Base-by-base conservation (phyloP, 2,329 filamentous ascomycete genomes). In the Aureobasidium leucospermi region DNA sequence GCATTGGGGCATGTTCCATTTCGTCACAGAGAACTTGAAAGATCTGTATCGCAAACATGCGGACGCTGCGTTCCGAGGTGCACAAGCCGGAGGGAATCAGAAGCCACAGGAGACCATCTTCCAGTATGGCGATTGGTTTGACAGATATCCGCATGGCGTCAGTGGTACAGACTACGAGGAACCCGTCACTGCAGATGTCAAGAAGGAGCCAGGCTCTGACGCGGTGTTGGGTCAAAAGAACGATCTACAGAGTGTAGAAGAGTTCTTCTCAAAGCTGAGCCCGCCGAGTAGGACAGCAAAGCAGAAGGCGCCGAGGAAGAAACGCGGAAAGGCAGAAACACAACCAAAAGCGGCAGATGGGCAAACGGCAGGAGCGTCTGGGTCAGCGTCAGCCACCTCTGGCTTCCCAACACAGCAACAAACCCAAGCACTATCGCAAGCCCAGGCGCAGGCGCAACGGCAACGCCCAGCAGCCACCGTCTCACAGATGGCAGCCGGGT, bases 1-100 rank as follows among this genome's bases (percentile, higher is more conserved):
- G 62, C 92, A 94, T 68, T 99, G 94, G 94, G 94, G 93, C 62
- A 96, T 96, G 88, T 96, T 97, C 70, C 90, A 96, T 70, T 96
- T 91, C 76, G 92, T 97, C 82, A 87, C 90, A 0, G 92, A 97
- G 70, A 94, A 93, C 67, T 81, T 96, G 38, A 91, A 94, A 61
- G 88, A 93, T 58, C 85, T 95, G 62, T 99, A 96, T 70, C 85
- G 88, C 55, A 84, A 85, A 49, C 93, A 91, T 66, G 86, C 91
- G 15, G 91, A 96, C 71, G 87, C 87, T n/a, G 85, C 86, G 32
- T 80, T 86, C 57, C 83, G 85, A 65, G 89, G 89, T 9, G 79
- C 79, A n/a, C 73, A 71, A 11, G 79, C 63, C 70, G 75, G 61
- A 71, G 69, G 71, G 23, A 69, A 68, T 10, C 67, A 71, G n/a